Conservation (phyloP, 805 yeast species). For the Barnettozyma californica region DNA sequence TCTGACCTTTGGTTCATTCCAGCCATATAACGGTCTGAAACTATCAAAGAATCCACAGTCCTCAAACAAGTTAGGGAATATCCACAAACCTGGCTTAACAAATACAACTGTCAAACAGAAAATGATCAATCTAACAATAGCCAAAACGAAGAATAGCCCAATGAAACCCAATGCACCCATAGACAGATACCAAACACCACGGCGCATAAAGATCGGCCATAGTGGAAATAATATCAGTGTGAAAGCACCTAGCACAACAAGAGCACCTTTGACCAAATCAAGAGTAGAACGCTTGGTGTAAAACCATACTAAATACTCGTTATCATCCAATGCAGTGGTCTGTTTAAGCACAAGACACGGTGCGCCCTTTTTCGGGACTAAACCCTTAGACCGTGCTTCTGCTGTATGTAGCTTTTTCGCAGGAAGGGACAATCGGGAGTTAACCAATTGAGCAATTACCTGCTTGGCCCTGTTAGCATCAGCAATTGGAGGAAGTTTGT, state of each 20-base stretch:
- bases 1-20: slow-evolving; percentile 29
- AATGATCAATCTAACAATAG: slow-evolving; percentile 72
- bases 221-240: slow-evolving; percentile 80
- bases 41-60: slow-evolving; percentile 93
- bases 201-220: slow-evolving; percentile 90
- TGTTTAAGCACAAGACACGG: slow-evolving; percentile 56
- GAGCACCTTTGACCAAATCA: slow-evolving; percentile 33
- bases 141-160: slow-evolving; percentile 68
- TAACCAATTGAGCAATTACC: slow-evolving; percentile 62
- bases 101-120: slow-evolving; percentile 54
- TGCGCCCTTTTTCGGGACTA: slow-evolving; percentile 54
- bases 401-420: slow-evolving; percentile 66
- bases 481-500: slow-evolving; percentile 42
- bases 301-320: slow-evolving; percentile 80
- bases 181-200: slow-evolving; percentile 86
- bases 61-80: slow-evolving; percentile 92
- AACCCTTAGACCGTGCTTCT: slow-evolving; percentile 55
- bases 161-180: slow-evolving; percentile 70
- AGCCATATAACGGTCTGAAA: slow-evolving; percentile 77
- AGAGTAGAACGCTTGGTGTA: slow-evolving; percentile 59
- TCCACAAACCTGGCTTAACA: slow-evolving; percentile 79
- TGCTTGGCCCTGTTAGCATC: slow-evolving; percentile 53
- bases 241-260: slow-evolving; percentile 53
- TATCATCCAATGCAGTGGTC: slow-evolving; percentile 56
- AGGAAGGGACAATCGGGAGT: slow-evolving; percentile 69